These are phyloP conservation scores for Ceriops tagal DNA, from an alignment of 345 rosid genomes.

Conservation along the genomic window DNA sequence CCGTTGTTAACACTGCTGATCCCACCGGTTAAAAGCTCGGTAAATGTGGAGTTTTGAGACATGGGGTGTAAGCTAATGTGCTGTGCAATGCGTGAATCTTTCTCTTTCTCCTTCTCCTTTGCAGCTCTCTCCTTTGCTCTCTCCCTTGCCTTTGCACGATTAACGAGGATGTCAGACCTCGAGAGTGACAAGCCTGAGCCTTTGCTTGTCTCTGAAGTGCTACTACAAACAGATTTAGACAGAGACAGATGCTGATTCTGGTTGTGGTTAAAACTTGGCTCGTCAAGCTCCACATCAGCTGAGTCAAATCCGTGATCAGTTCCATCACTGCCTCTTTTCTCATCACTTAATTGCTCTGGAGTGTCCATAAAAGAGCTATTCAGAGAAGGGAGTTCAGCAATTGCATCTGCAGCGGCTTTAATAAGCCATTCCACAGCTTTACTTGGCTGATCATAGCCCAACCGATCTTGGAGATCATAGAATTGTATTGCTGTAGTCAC, in stretches of 20 bases:
- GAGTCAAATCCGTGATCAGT: slow-evolving; percentile 49
- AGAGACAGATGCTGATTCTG: slow-evolving; percentile 56
- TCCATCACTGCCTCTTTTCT: slow-evolving; percentile 45
- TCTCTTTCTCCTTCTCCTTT: slow-evolving; percentile 62
- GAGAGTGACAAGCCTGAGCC: slow-evolving; percentile 78
- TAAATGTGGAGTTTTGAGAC: slow-evolving; percentile 58
- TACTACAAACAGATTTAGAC: slow-evolving; percentile 91
- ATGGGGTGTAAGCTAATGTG: slow-evolving; percentile 33
- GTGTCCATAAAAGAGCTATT: slow-evolving; percentile 57
- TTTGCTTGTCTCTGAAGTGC: slow-evolving; percentile 92
- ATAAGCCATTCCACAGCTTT: slow-evolving; percentile 98
- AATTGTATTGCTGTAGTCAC: slow-evolving; percentile 90
- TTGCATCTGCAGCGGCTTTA: slow-evolving; percentile 76
- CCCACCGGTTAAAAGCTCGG: slow-evolving; percentile 79
- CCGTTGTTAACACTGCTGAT: slow-evolving; percentile 26
- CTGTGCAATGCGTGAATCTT: slow-evolving; percentile 26
- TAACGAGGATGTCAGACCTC: slow-evolving; percentile 53
- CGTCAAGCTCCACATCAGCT: slow-evolving; percentile 51
- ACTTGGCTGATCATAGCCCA: slow-evolving; percentile 96
- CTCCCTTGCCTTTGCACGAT: slow-evolving; percentile 67
- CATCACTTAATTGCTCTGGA: slow-evolving; percentile 59
- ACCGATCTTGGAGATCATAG: slow-evolving; percentile 87
- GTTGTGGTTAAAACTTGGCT: slow-evolving; percentile 38
- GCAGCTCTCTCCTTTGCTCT: slow-evolving; percentile 84
- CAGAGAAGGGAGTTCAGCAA: slow-evolving; percentile 81